These are phyloP conservation scores for Thoreauomyces humboldtii DNA, from an alignment of 192 early-diverging fungal species.

Conservation along the genomic window DNA sequence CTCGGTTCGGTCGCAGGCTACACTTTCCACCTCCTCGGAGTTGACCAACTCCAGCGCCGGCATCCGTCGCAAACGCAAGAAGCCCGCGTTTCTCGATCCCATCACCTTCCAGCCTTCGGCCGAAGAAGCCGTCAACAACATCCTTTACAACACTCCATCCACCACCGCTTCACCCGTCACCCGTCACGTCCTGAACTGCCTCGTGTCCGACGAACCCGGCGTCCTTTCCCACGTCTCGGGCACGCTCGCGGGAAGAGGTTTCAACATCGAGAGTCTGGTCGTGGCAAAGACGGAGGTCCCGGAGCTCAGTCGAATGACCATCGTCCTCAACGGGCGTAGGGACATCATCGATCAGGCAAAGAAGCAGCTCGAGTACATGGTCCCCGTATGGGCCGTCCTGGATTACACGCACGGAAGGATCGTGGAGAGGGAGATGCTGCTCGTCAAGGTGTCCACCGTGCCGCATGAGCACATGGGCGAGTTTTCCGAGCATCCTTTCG, in stretches of 20 bases:
- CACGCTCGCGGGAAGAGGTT: slow-evolving; percentile 89
- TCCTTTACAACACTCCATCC: slow-evolving; percentile 92
- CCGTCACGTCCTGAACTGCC: slow-evolving; percentile 92
- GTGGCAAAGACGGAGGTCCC: slow-evolving; percentile 94
- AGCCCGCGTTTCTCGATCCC: slow-evolving; percentile 38
- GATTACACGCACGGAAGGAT: slow-evolving; percentile 89
- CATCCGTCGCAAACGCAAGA: slow-evolving; percentile 15
- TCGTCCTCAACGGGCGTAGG: slow-evolving; percentile 86
- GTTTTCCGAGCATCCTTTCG: slow-evolving; percentile 22
- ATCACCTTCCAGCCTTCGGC: slow-evolving; percentile 61
- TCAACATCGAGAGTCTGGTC: slow-evolving; percentile 97
- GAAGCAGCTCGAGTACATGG: slow-evolving; percentile 92
- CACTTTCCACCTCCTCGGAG: slow-evolving; percentile 17
- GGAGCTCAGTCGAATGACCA: slow-evolving; percentile 91
- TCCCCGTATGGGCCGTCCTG: slow-evolving; percentile 96
- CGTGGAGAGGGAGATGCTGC: slow-evolving; percentile 88
- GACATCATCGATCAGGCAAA: slow-evolving; percentile 87
- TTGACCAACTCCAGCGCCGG: slow-evolving; percentile 1
- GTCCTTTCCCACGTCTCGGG: slow-evolving; percentile 47
- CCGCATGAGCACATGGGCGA: slow-evolving; percentile 36
- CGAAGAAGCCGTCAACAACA: slow-evolving; percentile 95
- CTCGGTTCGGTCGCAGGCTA: no score
- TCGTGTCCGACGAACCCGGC: slow-evolving; percentile 85
- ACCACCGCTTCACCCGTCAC: slow-evolving; percentile 47
- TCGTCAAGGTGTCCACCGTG: slow-evolving; percentile 88